Percentiles rank a stretch among this genome's conserved stretches.
These are phyloP conservation scores for Apodospora peruviana DNA, from an alignment of 495 filamentous ascomycete genomes.

Conservation along the genomic window DNA sequence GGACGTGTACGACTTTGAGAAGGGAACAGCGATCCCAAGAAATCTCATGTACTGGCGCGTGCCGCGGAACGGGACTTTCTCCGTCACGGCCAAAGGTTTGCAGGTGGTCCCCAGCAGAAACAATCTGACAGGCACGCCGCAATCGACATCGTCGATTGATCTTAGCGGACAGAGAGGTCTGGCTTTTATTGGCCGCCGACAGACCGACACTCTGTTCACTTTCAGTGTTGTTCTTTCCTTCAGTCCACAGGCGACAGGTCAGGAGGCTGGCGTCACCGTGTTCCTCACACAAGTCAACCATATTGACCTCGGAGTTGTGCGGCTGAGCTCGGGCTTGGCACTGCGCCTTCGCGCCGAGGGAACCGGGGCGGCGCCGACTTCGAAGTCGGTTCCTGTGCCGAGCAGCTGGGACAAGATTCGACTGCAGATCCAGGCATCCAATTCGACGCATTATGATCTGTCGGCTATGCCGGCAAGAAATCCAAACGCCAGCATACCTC, in stretches of 20 bases:
- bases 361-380: slow-evolving; percentile 1
- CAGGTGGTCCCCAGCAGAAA: slow-evolving; percentile 29
- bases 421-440: slow-evolving; percentile 8
- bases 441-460: slow-evolving; percentile 8
- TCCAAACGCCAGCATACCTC: not conserved
- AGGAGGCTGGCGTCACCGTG: slow-evolving; percentile 35
- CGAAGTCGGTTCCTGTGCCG: slow-evolving; percentile 3
- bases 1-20: slow-evolving; percentile 35
- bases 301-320: slow-evolving; percentile 40
- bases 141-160: slow-evolving; percentile 9
- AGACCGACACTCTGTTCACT: slow-evolving; percentile 40
- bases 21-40: slow-evolving; percentile 26
- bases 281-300: slow-evolving; percentile 44
- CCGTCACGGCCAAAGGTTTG: slow-evolving; percentile 30
- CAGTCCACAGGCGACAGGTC: slow-evolving; percentile 20
- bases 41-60: slow-evolving; percentile 43
- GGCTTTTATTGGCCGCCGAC: slow-evolving; percentile 37
- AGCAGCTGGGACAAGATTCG: slow-evolving; percentile 7
- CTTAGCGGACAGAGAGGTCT: slow-evolving; percentile 22
- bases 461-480: slow-evolving; percentile 8
- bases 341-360: slow-evolving; percentile 26
- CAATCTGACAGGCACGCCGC: slow-evolving; percentile 26
- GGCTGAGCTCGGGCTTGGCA: slow-evolving; percentile 16
- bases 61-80: slow-evolving; percentile 26
- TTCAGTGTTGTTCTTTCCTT: slow-evolving; percentile 37